phyloP scores from a whole-genome alignment of 768 basidiomycete genomes.

The Leccinum obscurum region DNA sequence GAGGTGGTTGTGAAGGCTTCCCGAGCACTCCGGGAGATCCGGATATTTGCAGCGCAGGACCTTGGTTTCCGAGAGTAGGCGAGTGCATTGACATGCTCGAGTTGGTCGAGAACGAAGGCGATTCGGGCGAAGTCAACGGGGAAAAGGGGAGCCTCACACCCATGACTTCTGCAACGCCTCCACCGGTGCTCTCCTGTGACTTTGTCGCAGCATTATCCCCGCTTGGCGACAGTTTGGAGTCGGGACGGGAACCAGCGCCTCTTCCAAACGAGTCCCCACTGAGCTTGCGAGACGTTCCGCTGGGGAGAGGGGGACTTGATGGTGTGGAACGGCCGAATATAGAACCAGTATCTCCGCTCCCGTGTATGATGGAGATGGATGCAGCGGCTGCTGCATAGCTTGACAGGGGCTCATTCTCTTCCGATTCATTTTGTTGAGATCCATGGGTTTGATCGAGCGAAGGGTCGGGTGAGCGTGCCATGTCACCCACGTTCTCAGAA shows the following conservation, averaged over 20 bases:
- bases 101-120: constrained; percentile 33
- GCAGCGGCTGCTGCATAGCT: constrained; percentile 14
- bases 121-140: constrained; percentile 31
- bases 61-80: constrained; percentile 18
- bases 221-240: constrained; percentile 39
- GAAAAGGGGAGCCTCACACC: constrained; percentile 34
- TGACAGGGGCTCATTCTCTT: constrained; percentile 28
- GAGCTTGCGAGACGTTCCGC: constrained; percentile 25
- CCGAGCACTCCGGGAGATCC: constrained; percentile 17
- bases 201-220: constrained; percentile 21
- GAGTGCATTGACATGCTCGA: constrained; percentile 28
- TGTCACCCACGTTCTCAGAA: constrained; percentile 29
- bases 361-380: constrained; percentile 25
- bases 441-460: constrained; percentile 22
- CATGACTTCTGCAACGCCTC: constrained; percentile 26
- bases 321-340: constrained; percentile 19
- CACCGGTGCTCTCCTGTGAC: constrained; percentile 21
- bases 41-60: constrained; percentile 12
- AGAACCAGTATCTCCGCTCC: constrained; percentile 13
- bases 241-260: constrained; percentile 35
- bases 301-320: constrained; percentile 30
- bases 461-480: constrained; percentile 13
- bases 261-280: constrained; percentile 39
- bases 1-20: constrained; percentile 23
- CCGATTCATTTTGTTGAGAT: constrained; percentile 22